phyloP scores from a whole-genome alignment of 73 alveolate species.

The Paramecium sexaurelia region DNA sequence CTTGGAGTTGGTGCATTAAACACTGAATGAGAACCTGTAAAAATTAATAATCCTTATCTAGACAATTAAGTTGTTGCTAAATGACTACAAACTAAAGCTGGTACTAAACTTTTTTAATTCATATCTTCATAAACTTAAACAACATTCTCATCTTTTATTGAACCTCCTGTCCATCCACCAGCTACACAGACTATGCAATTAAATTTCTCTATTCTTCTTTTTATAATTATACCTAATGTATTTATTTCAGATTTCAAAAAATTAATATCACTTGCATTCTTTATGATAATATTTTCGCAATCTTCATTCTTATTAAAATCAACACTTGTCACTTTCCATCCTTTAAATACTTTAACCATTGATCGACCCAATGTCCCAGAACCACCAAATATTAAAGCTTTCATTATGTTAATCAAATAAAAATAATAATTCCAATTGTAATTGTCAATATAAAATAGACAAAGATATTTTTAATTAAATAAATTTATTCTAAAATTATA shows the following conservation, averaged over 20 bases:
- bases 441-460: neutral
- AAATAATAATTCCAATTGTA: neutral
- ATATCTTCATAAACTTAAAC: constrained; percentile 69
- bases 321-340: constrained; percentile 78
- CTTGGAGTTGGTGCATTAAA: constrained; percentile 81
- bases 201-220: constrained; percentile 33
- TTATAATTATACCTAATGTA: neutral
- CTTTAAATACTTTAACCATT: constrained; percentile 74
- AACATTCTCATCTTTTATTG: constrained; percentile 73
- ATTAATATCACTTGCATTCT: neutral
- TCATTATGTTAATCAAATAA: neutral
- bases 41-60: constrained; percentile 76
- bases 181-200: constrained; percentile 83
- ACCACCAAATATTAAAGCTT: constrained; percentile 78
- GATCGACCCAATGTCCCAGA: constrained; percentile 85
- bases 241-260: constrained; percentile 39
- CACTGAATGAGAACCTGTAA: constrained; percentile 88
- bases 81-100: constrained; percentile 81
- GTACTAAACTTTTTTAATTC: constrained; percentile 70
- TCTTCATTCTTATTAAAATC: constrained; percentile 75
- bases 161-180: constrained; percentile 89
- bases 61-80: constrained; percentile 75
- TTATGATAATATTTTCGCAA: constrained; percentile 71
- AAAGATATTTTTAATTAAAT: neutral
- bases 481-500: neutral